Evolutionary conservation across 148 eudicot species (phyloP), one percentile per base, ranked within the genome.

Genomic region (Rhododendron ferrugineum): DNA sequence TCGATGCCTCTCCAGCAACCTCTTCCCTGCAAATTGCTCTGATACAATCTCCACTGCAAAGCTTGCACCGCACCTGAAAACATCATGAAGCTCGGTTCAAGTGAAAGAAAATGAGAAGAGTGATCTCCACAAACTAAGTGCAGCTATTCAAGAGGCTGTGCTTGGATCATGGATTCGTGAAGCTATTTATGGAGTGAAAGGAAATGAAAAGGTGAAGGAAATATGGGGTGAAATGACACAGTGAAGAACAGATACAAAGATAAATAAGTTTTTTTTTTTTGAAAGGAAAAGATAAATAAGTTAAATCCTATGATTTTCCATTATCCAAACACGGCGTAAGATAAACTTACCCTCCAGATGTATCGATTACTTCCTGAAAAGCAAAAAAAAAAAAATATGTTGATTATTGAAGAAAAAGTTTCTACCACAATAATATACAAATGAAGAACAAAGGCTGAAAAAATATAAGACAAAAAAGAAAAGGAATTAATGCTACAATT

Each of bases 1-100:
- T 20, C 99, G 90, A 87, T 96, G 99, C 97, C 99, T 93, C 89
- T 96, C 99, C 82, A 96, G 89, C 84, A 96, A 82, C 78, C 95
- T 91, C 89, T 96, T 96, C 37, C 99, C 99, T 84, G 93, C 98
- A 83, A 96, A 96, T 66, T 94, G 90, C 58, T 88, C 89, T 0
- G 99, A 93, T 30, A 94, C 99, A 49, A 96, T 93, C 87, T 91
- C 95, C 6, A 96, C 82, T 11, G 75, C 82, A 85, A 93, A 96
- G 88, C 95, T 94, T 68, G 99, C 99, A 74, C 99, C 99, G 52
- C 98, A 96, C 76, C 98, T 96, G 89, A 83, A 15, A 83, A 88
- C 49, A 86, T 56, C 78, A 46, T 23, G n/a, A 78, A 37, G 52
- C 40, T 58, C 37, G 4, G 46, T 78, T 82, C 66, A 34, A 62